Base-by-base conservation (phyloP, 805 yeast species). In the Metschnikowia kunwiensis region DNA sequence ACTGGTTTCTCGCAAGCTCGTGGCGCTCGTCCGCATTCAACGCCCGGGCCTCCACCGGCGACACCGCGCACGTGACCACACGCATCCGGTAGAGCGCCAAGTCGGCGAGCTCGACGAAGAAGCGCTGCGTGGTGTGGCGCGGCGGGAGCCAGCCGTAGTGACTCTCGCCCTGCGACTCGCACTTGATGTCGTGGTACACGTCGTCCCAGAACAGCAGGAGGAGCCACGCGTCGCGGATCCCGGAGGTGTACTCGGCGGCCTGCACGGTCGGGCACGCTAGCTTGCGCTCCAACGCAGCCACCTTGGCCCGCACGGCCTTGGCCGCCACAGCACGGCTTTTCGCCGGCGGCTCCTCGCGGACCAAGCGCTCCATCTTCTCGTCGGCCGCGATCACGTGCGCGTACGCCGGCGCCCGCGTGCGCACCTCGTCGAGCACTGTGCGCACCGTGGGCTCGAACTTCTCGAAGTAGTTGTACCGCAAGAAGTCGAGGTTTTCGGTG, bases 121-220 rank as follows among this genome's bases (percentile, higher is more conserved):
- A 28, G 15, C 31, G 20, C 29, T 32, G 45, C 17, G 42, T 29
- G 17, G 31, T 29, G 10, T 32, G 27, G 5, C 32, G 30, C 7
- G 38, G 26, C 25, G 47, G 47, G 8, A 43, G 42, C 37, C 41
- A 40, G 14, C 15, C 40, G 25, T 30, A 32, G 36, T 34, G 35
- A 21, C 26, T 25, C 14, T 24, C 30, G 5, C 5, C 31, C 13
- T 5, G 11, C 21, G 27, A 9, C 18, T 44, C 47, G 18, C 12
- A 24, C n/a, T 27, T 24, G 36, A 44, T 41, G 27, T 44, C 47
- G 27, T 44, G 47, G 32, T 44, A 41, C 11, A 44, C 47, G 26
- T 44, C 46, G 30, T 30, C 30, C 47, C 47, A 41, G 22, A 44
- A 44, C 42, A 32, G 37, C 37, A 19, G 24, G 9, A 34, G 30